Evolutionary conservation across 2,329 filamentous ascomycete species (phyloP).

Genomic region (Fusarium sp.): DNA sequence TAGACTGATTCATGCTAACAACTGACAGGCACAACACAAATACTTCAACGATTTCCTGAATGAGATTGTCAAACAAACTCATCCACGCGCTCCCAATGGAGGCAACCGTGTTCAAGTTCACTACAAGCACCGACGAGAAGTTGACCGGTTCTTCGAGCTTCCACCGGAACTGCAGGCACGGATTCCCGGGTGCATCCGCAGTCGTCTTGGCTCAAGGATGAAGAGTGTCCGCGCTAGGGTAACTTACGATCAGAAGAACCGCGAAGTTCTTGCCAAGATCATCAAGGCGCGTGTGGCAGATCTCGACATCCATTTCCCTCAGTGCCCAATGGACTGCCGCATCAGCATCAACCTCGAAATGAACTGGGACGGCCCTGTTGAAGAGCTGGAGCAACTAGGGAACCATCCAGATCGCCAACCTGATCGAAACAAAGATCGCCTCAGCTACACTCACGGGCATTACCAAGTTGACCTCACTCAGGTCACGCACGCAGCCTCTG

Average conservation of each 20-base stretch:
- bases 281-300: conserved; percentile 92
- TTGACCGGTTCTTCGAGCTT: conserved; percentile 86
- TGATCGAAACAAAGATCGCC: conserved; percentile 86
- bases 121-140: conserved; percentile 86
- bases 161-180: conserved; percentile 67
- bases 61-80: conserved; percentile 68
- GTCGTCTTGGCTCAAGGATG: conserved; percentile 65
- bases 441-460: conserved; percentile 89
- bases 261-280: conserved; percentile 81
- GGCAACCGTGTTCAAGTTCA: conserved; percentile 71
- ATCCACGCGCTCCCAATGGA: conserved; percentile 63
- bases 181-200: conserved; percentile 73
- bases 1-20: conserved; percentile 26
- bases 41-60: conserved; percentile 89
- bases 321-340: conserved; percentile 85
- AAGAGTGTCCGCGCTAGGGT: conserved; percentile 67
- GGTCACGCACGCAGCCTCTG: conserved; percentile 68
- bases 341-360: conserved; percentile 97
- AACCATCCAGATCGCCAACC: conserved; percentile 56
- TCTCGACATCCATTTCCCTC: conserved; percentile 86
- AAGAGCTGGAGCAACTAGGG: conserved; percentile 62
- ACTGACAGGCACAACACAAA: conserved; percentile 78
- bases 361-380: conserved; percentile 78
- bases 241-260: conserved; percentile 79
- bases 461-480: conserved; percentile 96